Conservation (phyloP, 257 asterid species). For the Solanum rostratum region DNA sequence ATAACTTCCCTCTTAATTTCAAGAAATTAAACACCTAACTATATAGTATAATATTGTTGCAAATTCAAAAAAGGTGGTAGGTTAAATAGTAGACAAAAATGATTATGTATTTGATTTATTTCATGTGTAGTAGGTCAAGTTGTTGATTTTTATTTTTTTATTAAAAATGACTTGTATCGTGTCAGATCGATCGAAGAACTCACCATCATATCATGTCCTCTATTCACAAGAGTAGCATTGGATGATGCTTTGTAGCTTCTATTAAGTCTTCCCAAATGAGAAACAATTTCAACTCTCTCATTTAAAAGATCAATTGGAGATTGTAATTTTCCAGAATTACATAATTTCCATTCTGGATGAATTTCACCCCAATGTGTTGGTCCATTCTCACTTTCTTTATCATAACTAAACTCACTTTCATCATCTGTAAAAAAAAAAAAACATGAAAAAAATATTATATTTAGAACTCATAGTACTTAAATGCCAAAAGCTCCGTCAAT, state of each 20-base stretch:
- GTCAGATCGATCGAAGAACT: neutral
- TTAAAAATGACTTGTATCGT: neutral
- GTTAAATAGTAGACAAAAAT: neutral
- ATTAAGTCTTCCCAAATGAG: slow-evolving; percentile 36
- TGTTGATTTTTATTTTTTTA: neutral
- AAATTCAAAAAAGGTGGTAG: neutral
- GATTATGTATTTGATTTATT: neutral
- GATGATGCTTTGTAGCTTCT: slow-evolving; percentile 34
- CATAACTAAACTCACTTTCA: slow-evolving; percentile 63
- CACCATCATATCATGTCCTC: slow-evolving; percentile 92
- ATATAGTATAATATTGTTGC: neutral
- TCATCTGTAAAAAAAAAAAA: slow-evolving; percentile 24
- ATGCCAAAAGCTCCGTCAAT: too few species aligned
- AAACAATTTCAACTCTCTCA: slow-evolving; percentile 39
- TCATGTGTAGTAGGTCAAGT: neutral
- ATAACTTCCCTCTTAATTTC: neutral
- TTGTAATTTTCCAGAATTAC: slow-evolving; percentile 50
- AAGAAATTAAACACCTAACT: neutral
- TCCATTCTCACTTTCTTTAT: slow-evolving; percentile 32
- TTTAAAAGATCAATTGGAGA: slow-evolving; percentile 61
- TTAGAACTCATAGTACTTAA: neutral
- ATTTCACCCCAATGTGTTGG: slow-evolving; percentile 64
- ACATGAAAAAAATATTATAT: neutral
- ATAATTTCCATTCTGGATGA: slow-evolving; percentile 49
- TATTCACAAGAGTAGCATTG: slow-evolving; percentile 50